Evolutionary conservation across 129 eudicot genomes (phyloP).

Genomic region (Helichrysum umbraculigerum): DNA sequence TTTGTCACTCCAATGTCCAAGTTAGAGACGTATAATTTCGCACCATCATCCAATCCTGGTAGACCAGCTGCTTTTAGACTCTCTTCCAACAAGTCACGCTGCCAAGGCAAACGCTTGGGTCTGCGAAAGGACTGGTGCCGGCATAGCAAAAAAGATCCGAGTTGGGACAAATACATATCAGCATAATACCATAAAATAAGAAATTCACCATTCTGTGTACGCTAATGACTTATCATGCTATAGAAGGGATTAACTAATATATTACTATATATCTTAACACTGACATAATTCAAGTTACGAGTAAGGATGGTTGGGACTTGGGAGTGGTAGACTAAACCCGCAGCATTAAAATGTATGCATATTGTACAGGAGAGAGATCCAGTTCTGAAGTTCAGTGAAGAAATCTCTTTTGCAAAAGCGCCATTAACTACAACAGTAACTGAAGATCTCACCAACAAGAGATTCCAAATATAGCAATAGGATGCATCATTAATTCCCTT

Average conservation of each 20-base stretch:
- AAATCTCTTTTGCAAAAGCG: constrained; percentile 54
- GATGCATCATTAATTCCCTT: constrained; percentile 59
- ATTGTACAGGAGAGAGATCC: constrained; percentile 62
- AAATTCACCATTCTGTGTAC: constrained; percentile 50
- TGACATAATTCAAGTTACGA: constrained; percentile 43
- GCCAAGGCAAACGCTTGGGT: constrained; percentile 74
- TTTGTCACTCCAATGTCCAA: constrained; percentile 83
- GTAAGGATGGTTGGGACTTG: constrained; percentile 38
- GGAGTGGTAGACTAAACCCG: constrained; percentile 48
- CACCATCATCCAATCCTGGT: constrained; percentile 65
- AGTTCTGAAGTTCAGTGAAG: constrained; percentile 59
- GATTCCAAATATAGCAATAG: constrained; percentile 47
- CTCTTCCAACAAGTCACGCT: constrained; percentile 79
- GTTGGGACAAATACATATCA: constrained; percentile 54
- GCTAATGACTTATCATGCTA: constrained; percentile 44
- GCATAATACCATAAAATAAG: constrained; percentile 47
- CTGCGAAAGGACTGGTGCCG: constrained; percentile 81
- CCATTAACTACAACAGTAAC: constrained; percentile 51
- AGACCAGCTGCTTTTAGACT: constrained; percentile 80
- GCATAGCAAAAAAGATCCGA: constrained; percentile 55
- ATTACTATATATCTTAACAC: constrained; percentile 34
- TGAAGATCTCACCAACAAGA: constrained; percentile 45
- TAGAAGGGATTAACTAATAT: constrained; percentile 26
- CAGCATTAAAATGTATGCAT: constrained; percentile 34
- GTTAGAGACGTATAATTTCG: constrained; percentile 75